Evolutionary conservation across 805 yeast species (phyloP).

Genomic region (Saccharomyces jurei): DNA sequence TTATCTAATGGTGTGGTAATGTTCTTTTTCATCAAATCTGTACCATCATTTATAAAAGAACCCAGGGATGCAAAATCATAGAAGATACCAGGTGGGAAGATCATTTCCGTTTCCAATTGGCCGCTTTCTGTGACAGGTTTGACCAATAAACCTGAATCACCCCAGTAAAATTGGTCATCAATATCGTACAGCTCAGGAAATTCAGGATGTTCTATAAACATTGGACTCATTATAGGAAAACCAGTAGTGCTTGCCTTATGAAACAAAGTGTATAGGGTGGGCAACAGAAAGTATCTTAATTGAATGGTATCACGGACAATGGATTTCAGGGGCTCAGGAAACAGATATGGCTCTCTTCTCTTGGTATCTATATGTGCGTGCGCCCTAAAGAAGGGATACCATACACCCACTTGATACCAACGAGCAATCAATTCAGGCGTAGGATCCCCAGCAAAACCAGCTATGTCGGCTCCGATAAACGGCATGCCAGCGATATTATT

Average conservation of each 20-base stretch:
- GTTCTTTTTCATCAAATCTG: conserved; percentile 15
- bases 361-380: conserved; percentile 94
- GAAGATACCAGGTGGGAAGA: conserved; percentile 43
- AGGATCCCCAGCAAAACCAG: conserved; percentile 93
- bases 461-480: conserved; percentile 93
- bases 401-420: conserved; percentile 94
- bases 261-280: conserved; percentile 74
- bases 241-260: conserved; percentile 54
- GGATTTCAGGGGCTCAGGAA: conserved; percentile 64
- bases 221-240: conserved; percentile 61
- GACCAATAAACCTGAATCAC: conserved; percentile 60
- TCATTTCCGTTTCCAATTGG: conserved; percentile 30
- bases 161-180: conserved; percentile 80
- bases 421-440: conserved; percentile 68
- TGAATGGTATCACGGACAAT: conserved; percentile 62
- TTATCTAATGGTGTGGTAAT: conserved; percentile 44
- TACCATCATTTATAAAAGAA: conserved; percentile 27
- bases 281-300: conserved; percentile 68
- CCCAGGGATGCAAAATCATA: conserved; percentile 43
- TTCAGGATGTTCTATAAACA: conserved; percentile 49
- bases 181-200: conserved; percentile 39
- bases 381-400: conserved; percentile 94
- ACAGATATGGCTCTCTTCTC: conserved; percentile 88
- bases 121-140: conserved; percentile 69
- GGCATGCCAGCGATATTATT: conserved; percentile 80